These are phyloP conservation scores for Sporothrix brunneoviolacea DNA, from an alignment of 2,329 filamentous ascomycete genomes.

Conservation along the genomic window DNA sequence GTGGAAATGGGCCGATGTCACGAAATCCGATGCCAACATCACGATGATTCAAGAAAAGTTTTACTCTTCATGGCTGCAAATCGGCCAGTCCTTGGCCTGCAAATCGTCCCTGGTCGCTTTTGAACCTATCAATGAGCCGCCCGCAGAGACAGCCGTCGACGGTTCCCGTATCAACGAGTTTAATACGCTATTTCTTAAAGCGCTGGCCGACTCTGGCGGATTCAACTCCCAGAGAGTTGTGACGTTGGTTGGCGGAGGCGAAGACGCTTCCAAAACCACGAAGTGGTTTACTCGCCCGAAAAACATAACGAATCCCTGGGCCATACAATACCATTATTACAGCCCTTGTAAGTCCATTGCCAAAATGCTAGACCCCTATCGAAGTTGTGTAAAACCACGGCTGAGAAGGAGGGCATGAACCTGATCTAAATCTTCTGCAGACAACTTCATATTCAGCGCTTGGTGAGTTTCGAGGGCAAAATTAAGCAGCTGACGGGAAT, in stretches of 20 bases:
- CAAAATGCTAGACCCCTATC: background rate
- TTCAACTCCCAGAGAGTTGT: conserved; percentile 50
- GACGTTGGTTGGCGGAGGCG: conserved; percentile 44
- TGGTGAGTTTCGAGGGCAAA: conserved; percentile 25
- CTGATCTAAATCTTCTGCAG: conserved; percentile 1
- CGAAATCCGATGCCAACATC: conserved; percentile 37
- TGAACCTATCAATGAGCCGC: conserved; percentile 54
- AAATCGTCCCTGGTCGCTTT: conserved; percentile 48
- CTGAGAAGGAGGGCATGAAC: no score
- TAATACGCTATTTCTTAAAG: conserved; percentile 49
- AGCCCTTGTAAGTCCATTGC: conserved; percentile 33
- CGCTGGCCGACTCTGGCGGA: conserved; percentile 47
- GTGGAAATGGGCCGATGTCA: conserved; percentile 52
- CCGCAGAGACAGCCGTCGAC: conserved; percentile 43
- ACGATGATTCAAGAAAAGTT: conserved; percentile 51
- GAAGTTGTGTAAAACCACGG: no score
- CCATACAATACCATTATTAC: conserved; percentile 57
- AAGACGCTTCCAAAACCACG: conserved; percentile 46
- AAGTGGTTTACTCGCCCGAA: conserved; percentile 45
- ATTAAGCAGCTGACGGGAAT: no score
- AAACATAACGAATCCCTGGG: conserved; percentile 49
- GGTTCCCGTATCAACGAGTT: conserved; percentile 46
- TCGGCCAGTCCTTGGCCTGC: conserved; percentile 46
- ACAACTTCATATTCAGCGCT: conserved; percentile 40
- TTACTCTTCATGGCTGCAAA: conserved; percentile 50